Evolutionary conservation across 208 protist genomes (phyloP).

Genomic region (Leptomonas pyrrhocoris): DNA sequence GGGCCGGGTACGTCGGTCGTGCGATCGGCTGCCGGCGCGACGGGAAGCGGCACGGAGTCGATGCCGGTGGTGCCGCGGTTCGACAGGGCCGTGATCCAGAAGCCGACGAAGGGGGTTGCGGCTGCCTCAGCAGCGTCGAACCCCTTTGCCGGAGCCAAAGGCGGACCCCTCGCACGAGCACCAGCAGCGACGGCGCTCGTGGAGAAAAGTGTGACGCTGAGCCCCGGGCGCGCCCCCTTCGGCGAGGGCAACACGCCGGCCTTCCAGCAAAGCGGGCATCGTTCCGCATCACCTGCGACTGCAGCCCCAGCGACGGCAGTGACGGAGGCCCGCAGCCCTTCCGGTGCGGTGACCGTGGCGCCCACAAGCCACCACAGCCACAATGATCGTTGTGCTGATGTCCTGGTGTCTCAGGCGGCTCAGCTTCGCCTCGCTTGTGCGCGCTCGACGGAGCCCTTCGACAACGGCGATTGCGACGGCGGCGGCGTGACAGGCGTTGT

Average conservation of each 20-base stretch:
- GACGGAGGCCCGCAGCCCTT: background rate
- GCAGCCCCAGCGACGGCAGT: background rate
- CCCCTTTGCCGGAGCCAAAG: background rate
- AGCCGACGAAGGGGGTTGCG: background rate
- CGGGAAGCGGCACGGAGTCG: background rate
- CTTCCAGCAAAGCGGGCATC: background rate
- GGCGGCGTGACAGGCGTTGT: background rate
- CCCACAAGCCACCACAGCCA: background rate
- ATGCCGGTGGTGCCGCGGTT: constrained; percentile 12
- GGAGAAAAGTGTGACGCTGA: constrained; percentile 2
- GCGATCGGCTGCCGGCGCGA: background rate
- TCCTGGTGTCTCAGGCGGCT: background rate
- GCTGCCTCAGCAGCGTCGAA: background rate
- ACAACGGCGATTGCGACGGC: too few relatives aligned
- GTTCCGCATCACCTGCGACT: background rate
- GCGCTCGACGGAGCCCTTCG: constrained; percentile 33
- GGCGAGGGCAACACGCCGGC: constrained; percentile 19
- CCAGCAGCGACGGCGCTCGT: background rate
- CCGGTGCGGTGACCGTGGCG: background rate
- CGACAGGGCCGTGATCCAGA: background rate
- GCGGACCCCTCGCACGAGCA: background rate
- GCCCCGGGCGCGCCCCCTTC: constrained; percentile 17
- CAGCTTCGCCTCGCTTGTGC: constrained; percentile 1
- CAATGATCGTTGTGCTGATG: background rate
- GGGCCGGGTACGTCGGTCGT: background rate